phyloP scores from a whole-genome alignment of 768 basidiomycete species.

The Calvatia gigantea region DNA sequence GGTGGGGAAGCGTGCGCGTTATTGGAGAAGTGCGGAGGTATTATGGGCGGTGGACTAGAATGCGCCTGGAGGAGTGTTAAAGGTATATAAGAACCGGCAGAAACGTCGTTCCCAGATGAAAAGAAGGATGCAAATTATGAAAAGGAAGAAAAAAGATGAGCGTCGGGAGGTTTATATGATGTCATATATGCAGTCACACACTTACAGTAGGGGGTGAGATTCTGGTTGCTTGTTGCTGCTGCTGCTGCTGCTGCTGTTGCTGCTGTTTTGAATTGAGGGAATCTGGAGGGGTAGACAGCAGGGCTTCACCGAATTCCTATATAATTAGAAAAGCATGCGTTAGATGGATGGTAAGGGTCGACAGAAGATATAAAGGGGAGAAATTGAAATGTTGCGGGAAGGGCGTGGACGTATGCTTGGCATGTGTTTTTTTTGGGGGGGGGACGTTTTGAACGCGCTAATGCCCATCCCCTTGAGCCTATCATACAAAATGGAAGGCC shows the following conservation, averaged over 20 bases:
- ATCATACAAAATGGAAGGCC: neutral
- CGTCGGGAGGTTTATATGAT: slow-evolving; percentile 14
- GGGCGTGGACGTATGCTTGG: neutral
- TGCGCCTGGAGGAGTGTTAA: neutral
- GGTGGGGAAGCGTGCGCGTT: neutral
- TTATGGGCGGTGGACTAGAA: slow-evolving; percentile 9
- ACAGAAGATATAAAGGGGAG: neutral
- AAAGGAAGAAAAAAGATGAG: neutral
- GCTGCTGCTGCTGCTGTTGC: neutral
- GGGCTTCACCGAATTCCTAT: slow-evolving; percentile 13
- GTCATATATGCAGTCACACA: slow-evolving; percentile 21
- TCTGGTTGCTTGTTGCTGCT: slow-evolving; percentile 18
- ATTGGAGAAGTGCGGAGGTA: slow-evolving; percentile 5
- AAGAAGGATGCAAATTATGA: neutral
- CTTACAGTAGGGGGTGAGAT: slow-evolving; percentile 17
- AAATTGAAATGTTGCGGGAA: neutral
- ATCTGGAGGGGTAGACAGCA: slow-evolving; percentile 11
- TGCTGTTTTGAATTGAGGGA: slow-evolving; percentile 5
- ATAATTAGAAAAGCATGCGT: neutral
- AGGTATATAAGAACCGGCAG: slow-evolving; percentile 4
- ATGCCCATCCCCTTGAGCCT: slow-evolving; percentile 3
- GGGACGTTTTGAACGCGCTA: too few relatives aligned
- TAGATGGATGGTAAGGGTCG: neutral
- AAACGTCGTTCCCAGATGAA: neutral
- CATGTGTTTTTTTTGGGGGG: too few relatives aligned